phyloP scores from a whole-genome alignment of 179 eudicot genomes.

The Amaranthus tricolor region DNA sequence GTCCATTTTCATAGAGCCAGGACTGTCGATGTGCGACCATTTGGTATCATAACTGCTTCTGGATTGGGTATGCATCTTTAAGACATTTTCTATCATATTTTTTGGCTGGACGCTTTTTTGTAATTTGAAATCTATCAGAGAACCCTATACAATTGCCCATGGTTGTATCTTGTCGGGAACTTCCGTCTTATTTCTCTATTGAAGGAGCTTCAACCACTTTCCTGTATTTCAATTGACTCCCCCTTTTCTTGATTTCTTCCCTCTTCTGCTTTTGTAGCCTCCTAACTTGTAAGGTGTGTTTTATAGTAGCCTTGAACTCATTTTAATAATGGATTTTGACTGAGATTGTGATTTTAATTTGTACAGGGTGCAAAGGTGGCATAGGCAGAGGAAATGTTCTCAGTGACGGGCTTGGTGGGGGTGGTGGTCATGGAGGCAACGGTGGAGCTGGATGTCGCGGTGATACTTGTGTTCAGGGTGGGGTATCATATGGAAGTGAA shows the following conservation, averaged over 20 bases:
- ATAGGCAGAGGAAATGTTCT: slow-evolving; percentile 69
- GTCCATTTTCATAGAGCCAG: slow-evolving; percentile 94
- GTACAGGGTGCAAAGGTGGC: slow-evolving; percentile 83
- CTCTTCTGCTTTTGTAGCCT: too few relatives aligned
- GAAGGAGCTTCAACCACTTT: not conserved
- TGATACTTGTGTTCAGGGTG: slow-evolving; percentile 69
- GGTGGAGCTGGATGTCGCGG: slow-evolving; percentile 81
- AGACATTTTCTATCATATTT: too few relatives aligned
- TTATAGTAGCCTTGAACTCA: too few relatives aligned
- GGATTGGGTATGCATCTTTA: slow-evolving; percentile 57
- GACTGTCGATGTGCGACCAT: slow-evolving; percentile 51
- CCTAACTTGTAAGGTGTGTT: too few relatives aligned
- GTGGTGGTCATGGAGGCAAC: slow-evolving; percentile 97
- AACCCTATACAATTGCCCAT: not conserved
- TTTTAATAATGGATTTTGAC: not conserved
- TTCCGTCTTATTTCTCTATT: not conserved
- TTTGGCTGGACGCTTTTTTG: too few relatives aligned
- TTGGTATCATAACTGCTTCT: slow-evolving; percentile 80
- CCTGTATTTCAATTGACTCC: not conserved
- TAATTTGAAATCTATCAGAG: not conserved
- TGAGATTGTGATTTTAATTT: not conserved
- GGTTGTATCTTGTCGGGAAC: not conserved
- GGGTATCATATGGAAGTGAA: slow-evolving; percentile 67
- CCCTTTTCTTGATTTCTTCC: not conserved
- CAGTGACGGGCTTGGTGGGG: slow-evolving; percentile 75